A percentile compares a stretch with the other conserved stretches of the same genome.
These are phyloP conservation scores for Fremontodendron californicum DNA, from an alignment of 345 rosid genomes.

Conservation along the genomic window DNA sequence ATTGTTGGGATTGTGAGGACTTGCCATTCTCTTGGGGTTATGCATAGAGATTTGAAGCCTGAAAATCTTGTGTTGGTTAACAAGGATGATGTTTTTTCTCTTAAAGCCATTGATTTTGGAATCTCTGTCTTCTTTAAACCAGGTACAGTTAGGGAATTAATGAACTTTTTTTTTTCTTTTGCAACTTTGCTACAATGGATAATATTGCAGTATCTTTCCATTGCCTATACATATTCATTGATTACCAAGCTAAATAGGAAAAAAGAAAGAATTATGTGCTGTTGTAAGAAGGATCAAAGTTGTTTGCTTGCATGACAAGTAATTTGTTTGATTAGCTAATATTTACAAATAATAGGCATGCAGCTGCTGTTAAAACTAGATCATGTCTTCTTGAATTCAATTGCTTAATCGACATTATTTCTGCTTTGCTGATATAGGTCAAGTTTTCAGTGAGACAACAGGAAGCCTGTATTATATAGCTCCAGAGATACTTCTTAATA, in stretches of 20 bases:
- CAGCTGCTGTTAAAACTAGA: too few relatives aligned
- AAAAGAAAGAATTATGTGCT: not conserved
- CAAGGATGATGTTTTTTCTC: conserved; percentile 24
- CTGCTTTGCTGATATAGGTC: conserved; percentile 35
- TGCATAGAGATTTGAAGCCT: conserved; percentile 40
- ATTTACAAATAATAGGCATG: not conserved
- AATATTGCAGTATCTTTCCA: not conserved
- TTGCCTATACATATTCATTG: not conserved
- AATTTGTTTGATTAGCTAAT: not conserved
- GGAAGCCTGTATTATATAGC: conserved; percentile 82
- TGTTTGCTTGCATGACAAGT: not conserved
- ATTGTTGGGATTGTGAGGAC: conserved; percentile 29
- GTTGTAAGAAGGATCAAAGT: not conserved
- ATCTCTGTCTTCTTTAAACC: not conserved
- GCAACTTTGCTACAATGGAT: too few relatives aligned
- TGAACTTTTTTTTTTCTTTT: too few relatives aligned
- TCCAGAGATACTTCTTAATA: conserved; percentile 69
- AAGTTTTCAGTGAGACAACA: conserved; percentile 54
- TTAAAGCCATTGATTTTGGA: conserved; percentile 29
- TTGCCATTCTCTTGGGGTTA: conserved; percentile 38
- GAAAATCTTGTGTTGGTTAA: conserved; percentile 37
- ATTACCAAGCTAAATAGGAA: too few relatives aligned
- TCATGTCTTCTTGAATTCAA: too few relatives aligned
- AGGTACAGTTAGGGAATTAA: too few relatives aligned
- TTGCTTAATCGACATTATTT: not conserved